Evolutionary conservation across 2,329 filamentous ascomycete species (phyloP).

Genomic region (Sphaerulina vaccinii): DNA sequence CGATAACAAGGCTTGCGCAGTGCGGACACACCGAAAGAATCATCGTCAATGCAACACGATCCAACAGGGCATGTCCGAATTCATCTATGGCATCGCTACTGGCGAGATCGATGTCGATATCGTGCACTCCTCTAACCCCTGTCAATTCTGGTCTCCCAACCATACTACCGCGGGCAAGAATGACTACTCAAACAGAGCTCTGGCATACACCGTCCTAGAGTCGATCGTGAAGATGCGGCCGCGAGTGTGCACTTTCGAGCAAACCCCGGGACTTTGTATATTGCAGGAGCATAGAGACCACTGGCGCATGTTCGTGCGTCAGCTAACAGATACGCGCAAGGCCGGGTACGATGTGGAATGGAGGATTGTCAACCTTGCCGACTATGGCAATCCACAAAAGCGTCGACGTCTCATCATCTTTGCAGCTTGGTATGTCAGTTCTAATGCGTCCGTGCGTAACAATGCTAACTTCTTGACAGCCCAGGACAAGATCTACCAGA

Average conservation of each 20-base stretch:
- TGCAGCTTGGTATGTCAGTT: conserved; percentile 50
- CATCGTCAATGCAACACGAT: conserved; percentile 45
- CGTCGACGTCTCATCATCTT: conserved; percentile 53
- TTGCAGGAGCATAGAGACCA: conserved; percentile 50
- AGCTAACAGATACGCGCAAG: conserved; percentile 63
- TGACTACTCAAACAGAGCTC: conserved; percentile 67
- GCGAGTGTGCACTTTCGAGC: conserved; percentile 72
- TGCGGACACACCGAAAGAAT: conserved; percentile 58
- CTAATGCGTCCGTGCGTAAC: neutral
- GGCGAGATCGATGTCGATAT: conserved; percentile 56
- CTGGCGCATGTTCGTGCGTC: conserved; percentile 61
- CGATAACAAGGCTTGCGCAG: conserved; percentile 60
- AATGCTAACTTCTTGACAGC: conserved; percentile 42
- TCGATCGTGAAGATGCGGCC: conserved; percentile 61
- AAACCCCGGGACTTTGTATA: conserved; percentile 66
- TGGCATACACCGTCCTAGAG: conserved; percentile 45
- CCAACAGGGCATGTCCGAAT: conserved; percentile 39
- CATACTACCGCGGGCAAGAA: conserved; percentile 61
- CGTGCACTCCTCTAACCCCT: conserved; percentile 73
- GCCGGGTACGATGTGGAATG: conserved; percentile 70
- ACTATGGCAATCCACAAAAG: conserved; percentile 52
- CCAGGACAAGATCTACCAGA: conserved; percentile 69
- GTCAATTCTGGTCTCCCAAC: conserved; percentile 71
- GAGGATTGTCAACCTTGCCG: conserved; percentile 55
- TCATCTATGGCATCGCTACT: conserved; percentile 45